These are phyloP conservation scores for Xylaria curta DNA, from an alignment of 495 filamentous ascomycete genomes.

Conservation along the genomic window DNA sequence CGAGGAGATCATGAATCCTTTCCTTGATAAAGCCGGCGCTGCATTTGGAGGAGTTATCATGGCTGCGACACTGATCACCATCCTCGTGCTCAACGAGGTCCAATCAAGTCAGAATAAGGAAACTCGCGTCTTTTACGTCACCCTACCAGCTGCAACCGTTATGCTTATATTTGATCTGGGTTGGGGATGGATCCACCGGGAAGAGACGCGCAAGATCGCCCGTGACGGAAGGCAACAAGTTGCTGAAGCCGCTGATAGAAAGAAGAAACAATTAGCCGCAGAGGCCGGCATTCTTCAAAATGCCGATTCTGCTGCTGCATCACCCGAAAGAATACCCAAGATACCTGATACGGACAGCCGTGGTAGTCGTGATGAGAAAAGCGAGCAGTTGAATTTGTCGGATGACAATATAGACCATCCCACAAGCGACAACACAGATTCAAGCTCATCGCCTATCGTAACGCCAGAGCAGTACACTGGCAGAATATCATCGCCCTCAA, in stretches of 20 bases:
- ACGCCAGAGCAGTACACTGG: not conserved
- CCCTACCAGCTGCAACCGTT: conserved; percentile 65
- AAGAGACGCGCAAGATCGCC: conserved; percentile 66
- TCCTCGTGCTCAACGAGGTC: conserved; percentile 65
- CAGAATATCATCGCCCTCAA: not conserved
- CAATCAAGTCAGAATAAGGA: conserved; percentile 45
- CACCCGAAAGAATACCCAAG: not conserved
- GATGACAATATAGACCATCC: not conserved
- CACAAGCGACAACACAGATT: not conserved
- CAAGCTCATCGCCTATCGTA: not conserved
- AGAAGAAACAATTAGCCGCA: conserved; percentile 13
- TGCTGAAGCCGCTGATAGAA: conserved; percentile 44
- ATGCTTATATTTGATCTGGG: conserved; percentile 68
- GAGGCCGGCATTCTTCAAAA: conserved; percentile 9
- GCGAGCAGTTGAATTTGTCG: not conserved
- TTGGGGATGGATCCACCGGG: conserved; percentile 63
- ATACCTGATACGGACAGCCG: not conserved
- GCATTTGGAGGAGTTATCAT: conserved; percentile 66
- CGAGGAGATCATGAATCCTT: conserved; percentile 75
- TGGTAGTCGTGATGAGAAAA: not conserved
- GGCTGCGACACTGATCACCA: conserved; percentile 63
- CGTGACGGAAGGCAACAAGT: conserved; percentile 58
- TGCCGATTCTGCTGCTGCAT: not conserved
- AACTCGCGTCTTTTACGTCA: conserved; percentile 65
- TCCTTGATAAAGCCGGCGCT: conserved; percentile 67